A percentile compares a stretch with the other conserved stretches of the same genome.
These are phyloP conservation scores for Symbiodinium pilosum DNA, from an alignment of 73 alveolate genomes.

Conservation along the genomic window DNA sequence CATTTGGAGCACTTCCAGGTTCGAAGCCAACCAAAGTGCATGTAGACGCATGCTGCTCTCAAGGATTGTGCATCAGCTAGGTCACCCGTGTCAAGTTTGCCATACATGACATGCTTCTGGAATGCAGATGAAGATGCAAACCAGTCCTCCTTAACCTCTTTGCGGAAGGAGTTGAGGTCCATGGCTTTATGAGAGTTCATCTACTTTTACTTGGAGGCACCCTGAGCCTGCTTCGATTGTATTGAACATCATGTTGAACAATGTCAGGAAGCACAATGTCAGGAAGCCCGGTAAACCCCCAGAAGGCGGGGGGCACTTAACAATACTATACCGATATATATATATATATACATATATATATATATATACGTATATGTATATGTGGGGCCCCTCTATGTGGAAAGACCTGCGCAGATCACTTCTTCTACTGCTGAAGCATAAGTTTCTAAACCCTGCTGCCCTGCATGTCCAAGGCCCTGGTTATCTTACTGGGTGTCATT, in stretches of 20 bases:
- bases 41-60: slow-evolving; percentile 15
- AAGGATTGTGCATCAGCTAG: background rate
- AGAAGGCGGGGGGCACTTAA: background rate
- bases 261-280: background rate
- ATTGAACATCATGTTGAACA: background rate
- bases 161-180: slow-evolving; percentile 23
- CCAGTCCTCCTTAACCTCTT: background rate
- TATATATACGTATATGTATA: too few relatives aligned
- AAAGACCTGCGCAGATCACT: too few relatives aligned
- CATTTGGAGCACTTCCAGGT: slow-evolving; percentile 32
- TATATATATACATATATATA: too few relatives aligned
- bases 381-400: background rate
- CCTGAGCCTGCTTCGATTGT: background rate
- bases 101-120: slow-evolving; percentile 30
- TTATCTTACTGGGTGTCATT: too few relatives aligned
- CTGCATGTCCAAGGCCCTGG: too few relatives aligned
- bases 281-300: background rate
- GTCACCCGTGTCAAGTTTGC: background rate
- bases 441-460: too few relatives aligned
- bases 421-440: too few relatives aligned
- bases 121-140: slow-evolving; percentile 18
- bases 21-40: slow-evolving; percentile 25
- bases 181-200: background rate
- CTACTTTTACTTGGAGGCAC: background rate
- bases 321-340: background rate